Percentiles rank a stretch among this genome's conserved stretches.
Evolutionary conservation across 805 yeast genomes (phyloP).

Genomic region (Zygoascus ofunaensis): DNA sequence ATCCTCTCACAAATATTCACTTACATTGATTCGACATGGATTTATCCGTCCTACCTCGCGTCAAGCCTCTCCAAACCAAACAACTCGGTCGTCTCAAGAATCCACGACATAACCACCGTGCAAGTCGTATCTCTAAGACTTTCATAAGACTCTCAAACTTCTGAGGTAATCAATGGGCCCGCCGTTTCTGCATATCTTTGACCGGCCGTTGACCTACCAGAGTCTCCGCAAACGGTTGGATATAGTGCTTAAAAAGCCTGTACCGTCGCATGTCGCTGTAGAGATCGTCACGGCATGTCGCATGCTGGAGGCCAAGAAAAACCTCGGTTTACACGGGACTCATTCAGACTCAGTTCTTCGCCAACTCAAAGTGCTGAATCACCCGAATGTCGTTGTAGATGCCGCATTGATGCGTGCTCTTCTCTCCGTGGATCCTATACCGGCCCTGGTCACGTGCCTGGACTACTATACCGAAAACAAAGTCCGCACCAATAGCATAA

Average conservation of each 20-base stretch:
- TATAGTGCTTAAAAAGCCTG: not conserved
- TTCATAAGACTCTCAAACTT: no score
- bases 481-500: not conserved
- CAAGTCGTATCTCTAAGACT: no score
- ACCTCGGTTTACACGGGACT: no score
- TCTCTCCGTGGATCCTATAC: not conserved
- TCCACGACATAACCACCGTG: no score
- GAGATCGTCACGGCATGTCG: conserved; percentile 1
- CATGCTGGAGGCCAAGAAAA: not conserved
- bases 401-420: not conserved
- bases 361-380: no score
- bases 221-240: not conserved
- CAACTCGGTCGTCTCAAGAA: no score
- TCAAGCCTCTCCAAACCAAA: no score
- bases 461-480: not conserved
- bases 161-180: no score
- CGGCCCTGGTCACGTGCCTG: not conserved
- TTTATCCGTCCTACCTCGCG: no score
- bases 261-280: not conserved
- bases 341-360: no score
- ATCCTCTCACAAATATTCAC: no score
- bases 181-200: conserved; percentile 3
- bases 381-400: not conserved
- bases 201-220: conserved; percentile 1
- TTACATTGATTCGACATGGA: no score